Conservation (phyloP, 345 rosid genomes). For the Lepidium sativum region DNA sequence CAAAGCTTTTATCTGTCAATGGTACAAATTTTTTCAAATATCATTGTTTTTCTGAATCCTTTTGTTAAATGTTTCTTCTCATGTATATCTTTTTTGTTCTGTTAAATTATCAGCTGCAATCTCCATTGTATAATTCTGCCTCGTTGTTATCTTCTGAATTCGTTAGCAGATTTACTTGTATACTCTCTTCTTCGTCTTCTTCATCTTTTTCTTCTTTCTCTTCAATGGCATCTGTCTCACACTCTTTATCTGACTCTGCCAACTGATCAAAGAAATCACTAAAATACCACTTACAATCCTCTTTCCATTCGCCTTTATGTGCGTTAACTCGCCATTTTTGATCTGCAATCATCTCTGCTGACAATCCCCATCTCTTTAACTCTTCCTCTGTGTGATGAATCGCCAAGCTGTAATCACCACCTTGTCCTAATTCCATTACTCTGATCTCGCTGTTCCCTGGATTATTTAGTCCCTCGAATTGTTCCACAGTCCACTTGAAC, state of each 20-base stretch:
- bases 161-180: not conserved
- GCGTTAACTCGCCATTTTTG: conserved; percentile 71
- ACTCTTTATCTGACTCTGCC: conserved; percentile 31
- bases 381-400: conserved; percentile 78
- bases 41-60: not conserved
- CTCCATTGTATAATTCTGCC: conserved; percentile 23
- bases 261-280: conserved; percentile 51
- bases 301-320: conserved; percentile 58
- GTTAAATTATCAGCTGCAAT: not conserved
- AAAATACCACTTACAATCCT: conserved; percentile 59
- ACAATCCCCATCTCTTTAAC: conserved; percentile 67
- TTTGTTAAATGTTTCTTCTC: not conserved
- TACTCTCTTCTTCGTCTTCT: not conserved
- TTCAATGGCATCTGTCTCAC: conserved; percentile 11
- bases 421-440: conserved; percentile 72
- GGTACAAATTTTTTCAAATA: conserved; percentile 4
- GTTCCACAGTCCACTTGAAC: conserved; percentile 96
- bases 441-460: conserved; percentile 63
- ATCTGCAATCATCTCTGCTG: conserved; percentile 77
- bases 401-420: conserved; percentile 86
- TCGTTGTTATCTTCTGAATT: conserved; percentile 8
- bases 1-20: conserved; percentile 12
- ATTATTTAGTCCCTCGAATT: conserved; percentile 72
- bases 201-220: not conserved
- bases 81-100: not conserved